Conservation (phyloP, 1,284 basidiomycete species). For the Cutaneotrichosporon daszewskae region DNA sequence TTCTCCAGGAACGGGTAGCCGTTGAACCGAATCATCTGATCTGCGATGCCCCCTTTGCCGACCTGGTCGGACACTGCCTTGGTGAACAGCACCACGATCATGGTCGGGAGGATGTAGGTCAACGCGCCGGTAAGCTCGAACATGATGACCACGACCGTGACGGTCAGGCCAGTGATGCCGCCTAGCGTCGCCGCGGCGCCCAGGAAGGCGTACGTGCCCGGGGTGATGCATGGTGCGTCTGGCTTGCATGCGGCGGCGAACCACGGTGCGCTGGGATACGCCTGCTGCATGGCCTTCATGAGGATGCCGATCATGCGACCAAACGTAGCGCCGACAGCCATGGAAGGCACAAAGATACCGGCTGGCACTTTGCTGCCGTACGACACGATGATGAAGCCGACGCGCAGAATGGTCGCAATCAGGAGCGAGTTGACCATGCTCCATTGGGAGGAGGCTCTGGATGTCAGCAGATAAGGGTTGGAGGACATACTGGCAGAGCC, state of each 20-base stretch:
- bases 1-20: slow-evolving; percentile 90
- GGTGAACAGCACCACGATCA: slow-evolving; percentile 95
- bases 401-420: slow-evolving; percentile 83
- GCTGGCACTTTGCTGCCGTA: slow-evolving; percentile 97
- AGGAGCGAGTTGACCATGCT: slow-evolving; percentile 86
- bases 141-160: slow-evolving; percentile 99
- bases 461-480: no score
- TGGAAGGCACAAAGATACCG: slow-evolving; percentile 95
- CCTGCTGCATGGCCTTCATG: slow-evolving; percentile 84
- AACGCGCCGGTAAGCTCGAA: slow-evolving; percentile 98
- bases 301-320: slow-evolving; percentile 93
- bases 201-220: slow-evolving; percentile 93
- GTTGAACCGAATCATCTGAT: slow-evolving; percentile 95
- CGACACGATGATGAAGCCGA: slow-evolving; percentile 79
- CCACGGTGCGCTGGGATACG: slow-evolving; percentile 73
- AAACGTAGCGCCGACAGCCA: slow-evolving; percentile 95
- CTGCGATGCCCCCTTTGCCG: slow-evolving; percentile 87
- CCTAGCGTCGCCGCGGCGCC: slow-evolving; percentile 92
- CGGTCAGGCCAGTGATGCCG: slow-evolving; percentile 93
- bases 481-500: slow-evolving; percentile 97
- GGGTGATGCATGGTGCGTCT: slow-evolving; percentile 93
- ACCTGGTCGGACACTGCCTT: slow-evolving; percentile 97
- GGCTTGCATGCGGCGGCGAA: slow-evolving; percentile 79
- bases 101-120: slow-evolving; percentile 95
- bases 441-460: slow-evolving; percentile 86